Evolutionary conservation across 2,329 filamentous ascomycete species (phyloP).

Genomic region (Diaporthe ilicicola): DNA sequence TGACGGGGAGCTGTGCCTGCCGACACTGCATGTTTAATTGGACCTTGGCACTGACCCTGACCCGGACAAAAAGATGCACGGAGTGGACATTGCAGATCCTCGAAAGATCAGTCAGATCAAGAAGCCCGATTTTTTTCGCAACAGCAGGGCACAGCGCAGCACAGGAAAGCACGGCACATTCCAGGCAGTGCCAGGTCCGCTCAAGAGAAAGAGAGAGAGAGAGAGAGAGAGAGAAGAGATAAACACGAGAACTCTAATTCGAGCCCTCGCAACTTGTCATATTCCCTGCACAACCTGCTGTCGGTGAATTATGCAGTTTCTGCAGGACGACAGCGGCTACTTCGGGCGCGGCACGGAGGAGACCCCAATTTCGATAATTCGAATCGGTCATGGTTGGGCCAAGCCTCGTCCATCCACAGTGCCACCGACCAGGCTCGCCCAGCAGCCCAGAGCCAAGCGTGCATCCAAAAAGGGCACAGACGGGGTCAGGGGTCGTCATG

Average conservation of each 20-base stretch:
- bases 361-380: slow-evolving; percentile 11
- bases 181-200: not conserved
- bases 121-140: not conserved
- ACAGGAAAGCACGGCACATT: not conserved
- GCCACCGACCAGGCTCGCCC: slow-evolving; percentile 6
- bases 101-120: slow-evolving; percentile 2
- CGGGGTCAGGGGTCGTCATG: slow-evolving; percentile 15
- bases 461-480: slow-evolving; percentile 16
- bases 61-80: not conserved
- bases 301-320: slow-evolving; percentile 11
- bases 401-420: slow-evolving; percentile 5
- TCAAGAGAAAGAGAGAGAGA: not conserved
- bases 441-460: not conserved
- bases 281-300: slow-evolving; percentile 18
- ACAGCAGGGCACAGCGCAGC: not conserved
- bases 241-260: slow-evolving; percentile 22
- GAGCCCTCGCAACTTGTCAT: slow-evolving; percentile 5
- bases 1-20: not conserved
- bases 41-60: slow-evolving; percentile 10
- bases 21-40: slow-evolving; percentile 22
- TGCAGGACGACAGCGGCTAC: not conserved
- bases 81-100: slow-evolving; percentile 19
- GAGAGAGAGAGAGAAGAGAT: not conserved
- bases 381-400: slow-evolving; percentile 17
- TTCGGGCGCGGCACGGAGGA: slow-evolving; percentile 7